Evolutionary conservation across 495 filamentous ascomycete genomes (phyloP).

Genomic region (Poronia punctata): DNA sequence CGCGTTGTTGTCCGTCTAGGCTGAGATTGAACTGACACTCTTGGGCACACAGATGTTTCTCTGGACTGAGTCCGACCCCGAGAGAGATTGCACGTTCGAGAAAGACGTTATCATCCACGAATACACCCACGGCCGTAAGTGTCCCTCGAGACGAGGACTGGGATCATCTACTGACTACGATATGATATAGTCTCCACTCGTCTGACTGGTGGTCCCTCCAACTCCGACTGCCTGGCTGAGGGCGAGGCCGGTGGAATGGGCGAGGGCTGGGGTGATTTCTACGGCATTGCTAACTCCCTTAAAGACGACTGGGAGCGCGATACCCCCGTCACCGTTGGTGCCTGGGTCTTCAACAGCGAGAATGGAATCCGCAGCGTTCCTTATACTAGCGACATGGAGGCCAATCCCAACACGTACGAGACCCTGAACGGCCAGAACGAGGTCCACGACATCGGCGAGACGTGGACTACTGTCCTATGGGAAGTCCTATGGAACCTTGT

Average conservation of each 20-base stretch:
- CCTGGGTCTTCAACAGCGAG: conserved; percentile 24
- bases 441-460: conserved; percentile 33
- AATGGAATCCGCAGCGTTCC: conserved; percentile 30
- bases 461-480: conserved; percentile 38
- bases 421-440: conserved; percentile 21
- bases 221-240: conserved; percentile 26
- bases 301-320: conserved; percentile 27
- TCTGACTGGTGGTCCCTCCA: conserved; percentile 36
- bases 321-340: conserved; percentile 28
- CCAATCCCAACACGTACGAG: conserved; percentile 30
- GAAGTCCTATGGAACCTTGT: conserved; percentile 38
- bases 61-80: conserved; percentile 24
- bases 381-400: conserved; percentile 31
- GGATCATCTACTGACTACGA: background rate
- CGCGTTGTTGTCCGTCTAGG: background rate
- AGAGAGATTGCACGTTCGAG: conserved; percentile 30
- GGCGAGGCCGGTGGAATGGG: conserved; percentile 39
- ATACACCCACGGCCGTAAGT: conserved; percentile 20
- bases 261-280: conserved; percentile 43
- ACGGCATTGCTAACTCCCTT: conserved; percentile 31
- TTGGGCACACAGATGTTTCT: too few relatives aligned
- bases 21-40: background rate
- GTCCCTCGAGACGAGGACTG: background rate
- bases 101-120: conserved; percentile 35
- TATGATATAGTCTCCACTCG: conserved; percentile 25